Percentiles rank a stretch among this genome's conserved stretches.
Conservation (phyloP, 2,329 filamentous ascomycete genomes). For the Penicillium sp. region DNA sequence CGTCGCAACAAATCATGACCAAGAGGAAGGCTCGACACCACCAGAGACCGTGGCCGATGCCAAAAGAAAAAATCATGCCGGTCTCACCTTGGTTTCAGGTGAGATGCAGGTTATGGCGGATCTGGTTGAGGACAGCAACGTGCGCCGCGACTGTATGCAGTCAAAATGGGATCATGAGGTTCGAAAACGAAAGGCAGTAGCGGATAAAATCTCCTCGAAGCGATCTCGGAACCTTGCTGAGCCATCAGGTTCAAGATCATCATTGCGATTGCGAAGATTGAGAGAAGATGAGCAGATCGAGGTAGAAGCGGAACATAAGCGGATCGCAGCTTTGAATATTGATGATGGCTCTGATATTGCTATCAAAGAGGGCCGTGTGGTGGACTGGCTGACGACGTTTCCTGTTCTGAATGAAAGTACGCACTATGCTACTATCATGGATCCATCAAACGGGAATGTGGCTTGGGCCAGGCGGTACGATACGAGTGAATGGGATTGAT, state of each 20-base stretch:
- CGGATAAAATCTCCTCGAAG: not conserved
- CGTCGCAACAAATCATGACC: conserved; percentile 59
- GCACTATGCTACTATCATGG: conserved; percentile 60
- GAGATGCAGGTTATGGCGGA: conserved; percentile 23
- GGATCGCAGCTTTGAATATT: not conserved
- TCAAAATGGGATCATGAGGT: conserved; percentile 39
- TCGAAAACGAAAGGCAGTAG: conserved; percentile 10
- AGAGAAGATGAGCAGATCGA: conserved; percentile 2
- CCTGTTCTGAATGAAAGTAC: conserved; percentile 59
- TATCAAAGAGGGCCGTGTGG: conserved; percentile 37
- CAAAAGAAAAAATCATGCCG: conserved; percentile 17
- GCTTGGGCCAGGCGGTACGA: conserved; percentile 43
- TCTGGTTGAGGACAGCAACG: conserved; percentile 35
- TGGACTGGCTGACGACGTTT: conserved; percentile 51
- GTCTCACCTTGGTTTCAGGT: conserved; percentile 16
- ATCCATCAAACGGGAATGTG: conserved; percentile 51
- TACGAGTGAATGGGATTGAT: conserved; percentile 5
- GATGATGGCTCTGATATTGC: conserved; percentile 21
- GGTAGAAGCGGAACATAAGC: not conserved
- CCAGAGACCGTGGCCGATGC: conserved; percentile 20
- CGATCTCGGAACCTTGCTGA: not conserved
- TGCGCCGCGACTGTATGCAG: conserved; percentile 37
- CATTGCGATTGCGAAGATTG: conserved; percentile 7
- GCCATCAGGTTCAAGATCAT: conserved; percentile 15
- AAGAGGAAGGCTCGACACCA: conserved; percentile 17